A percentile compares a stretch with the other conserved stretches of the same genome.
Conservation (phyloP, 306 rosid species). For the Trifolium subterraneum region DNA sequence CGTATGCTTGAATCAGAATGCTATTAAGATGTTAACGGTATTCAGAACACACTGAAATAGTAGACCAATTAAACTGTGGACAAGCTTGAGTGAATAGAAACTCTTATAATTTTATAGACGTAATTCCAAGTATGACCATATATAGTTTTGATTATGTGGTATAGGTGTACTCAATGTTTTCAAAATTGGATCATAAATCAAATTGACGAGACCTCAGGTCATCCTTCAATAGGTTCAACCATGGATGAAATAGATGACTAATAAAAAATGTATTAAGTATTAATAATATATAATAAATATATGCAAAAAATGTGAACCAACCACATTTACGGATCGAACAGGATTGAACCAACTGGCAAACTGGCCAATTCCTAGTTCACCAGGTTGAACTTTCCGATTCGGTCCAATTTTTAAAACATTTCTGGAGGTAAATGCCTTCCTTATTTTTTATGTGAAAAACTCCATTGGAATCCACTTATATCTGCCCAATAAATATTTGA, state of each 20-base stretch:
- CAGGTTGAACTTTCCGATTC: not conserved
- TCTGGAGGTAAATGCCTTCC: not conserved
- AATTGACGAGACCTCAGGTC: not conserved
- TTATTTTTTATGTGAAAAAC: conserved; percentile 30
- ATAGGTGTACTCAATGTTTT: not conserved
- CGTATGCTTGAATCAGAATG: conserved; percentile 24
- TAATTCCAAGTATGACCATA: not conserved
- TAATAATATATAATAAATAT: not conserved
- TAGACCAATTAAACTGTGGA: conserved; percentile 7
- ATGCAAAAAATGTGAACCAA: not conserved
- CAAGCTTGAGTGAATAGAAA: not conserved
- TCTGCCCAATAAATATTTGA: conserved; percentile 17
- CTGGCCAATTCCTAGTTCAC: not conserved
- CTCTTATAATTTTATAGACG: not conserved
- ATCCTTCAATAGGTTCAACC: not conserved
- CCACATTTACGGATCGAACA: not conserved
- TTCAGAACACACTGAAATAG: not conserved
- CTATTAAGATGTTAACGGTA: conserved; percentile 3
- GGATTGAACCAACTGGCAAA: not conserved
- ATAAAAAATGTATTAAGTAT: not conserved
- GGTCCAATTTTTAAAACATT: not conserved
- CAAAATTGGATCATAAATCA: not conserved
- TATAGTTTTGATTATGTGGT: conserved; percentile 11
- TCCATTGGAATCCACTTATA: not conserved
- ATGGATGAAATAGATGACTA: not conserved